Conservation (phyloP, 495 filamentous ascomycete genomes). For the Talaromyces thailandensis region DNA sequence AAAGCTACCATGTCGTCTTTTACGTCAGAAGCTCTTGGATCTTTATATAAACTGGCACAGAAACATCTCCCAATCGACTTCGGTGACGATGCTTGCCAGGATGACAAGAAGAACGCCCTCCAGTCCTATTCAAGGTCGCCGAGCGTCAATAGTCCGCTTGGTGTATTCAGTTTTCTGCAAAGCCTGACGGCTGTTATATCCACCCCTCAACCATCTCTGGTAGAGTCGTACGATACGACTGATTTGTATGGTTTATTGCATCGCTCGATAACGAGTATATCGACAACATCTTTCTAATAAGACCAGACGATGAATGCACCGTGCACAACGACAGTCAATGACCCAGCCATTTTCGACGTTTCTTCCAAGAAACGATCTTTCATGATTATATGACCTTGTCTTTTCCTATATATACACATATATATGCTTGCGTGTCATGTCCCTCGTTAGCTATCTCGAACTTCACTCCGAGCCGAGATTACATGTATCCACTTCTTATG, state of each 20-base stretch:
- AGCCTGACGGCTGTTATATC: neutral
- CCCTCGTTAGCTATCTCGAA: neutral
- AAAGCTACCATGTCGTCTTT: neutral
- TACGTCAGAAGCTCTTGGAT: neutral
- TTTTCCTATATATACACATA: neutral
- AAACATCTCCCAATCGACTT: neutral
- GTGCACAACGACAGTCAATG: neutral
- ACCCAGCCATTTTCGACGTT: neutral
- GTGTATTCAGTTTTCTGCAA: neutral
- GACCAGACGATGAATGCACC: neutral
- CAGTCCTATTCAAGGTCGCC: neutral
- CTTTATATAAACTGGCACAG: neutral
- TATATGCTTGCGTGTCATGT: neutral
- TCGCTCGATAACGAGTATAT: neutral
- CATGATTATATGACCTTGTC: neutral
- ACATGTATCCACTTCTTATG: neutral
- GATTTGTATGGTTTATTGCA: neutral
- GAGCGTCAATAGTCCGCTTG: neutral
- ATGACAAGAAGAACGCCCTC: neutral
- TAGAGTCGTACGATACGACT: neutral
- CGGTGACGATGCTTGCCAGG: neutral
- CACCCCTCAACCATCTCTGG: neutral
- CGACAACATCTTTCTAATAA: neutral
- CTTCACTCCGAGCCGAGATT: neutral
- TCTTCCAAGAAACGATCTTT: neutral